phyloP scores from a whole-genome alignment of 352 stramenopile species.

The Phytophthora nicotianae region DNA sequence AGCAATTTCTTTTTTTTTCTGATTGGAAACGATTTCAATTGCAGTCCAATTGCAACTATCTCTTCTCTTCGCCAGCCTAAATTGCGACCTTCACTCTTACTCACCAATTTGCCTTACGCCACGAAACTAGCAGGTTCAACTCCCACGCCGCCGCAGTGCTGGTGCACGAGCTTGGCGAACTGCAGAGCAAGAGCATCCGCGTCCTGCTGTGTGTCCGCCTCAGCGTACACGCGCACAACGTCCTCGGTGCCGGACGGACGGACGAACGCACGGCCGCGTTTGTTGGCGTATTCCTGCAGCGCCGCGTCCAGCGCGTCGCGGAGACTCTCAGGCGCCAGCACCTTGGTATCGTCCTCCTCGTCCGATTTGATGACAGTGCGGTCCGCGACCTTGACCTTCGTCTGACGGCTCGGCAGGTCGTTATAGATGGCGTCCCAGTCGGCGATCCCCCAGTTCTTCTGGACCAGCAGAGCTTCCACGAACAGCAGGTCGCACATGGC shows the following conservation, averaged over 20 bases:
- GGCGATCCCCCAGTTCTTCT: conserved; percentile 88
- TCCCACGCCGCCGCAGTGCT: conserved; percentile 77
- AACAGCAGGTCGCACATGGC: conserved; percentile 97
- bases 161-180: conserved; percentile 81
- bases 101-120: conserved; percentile 42
- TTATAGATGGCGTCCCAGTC: conserved; percentile 95
- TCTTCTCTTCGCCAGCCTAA: neutral
- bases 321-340: conserved; percentile 65
- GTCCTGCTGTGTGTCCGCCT: conserved; percentile 90
- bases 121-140: conserved; percentile 69
- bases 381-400: conserved; percentile 86
- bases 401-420: conserved; percentile 93
- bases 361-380: conserved; percentile 64
- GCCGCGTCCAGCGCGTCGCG: conserved; percentile 54
- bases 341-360: conserved; percentile 70
- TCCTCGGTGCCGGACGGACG: conserved; percentile 98
- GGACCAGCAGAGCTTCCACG: conserved; percentile 94
- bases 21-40: conserved; percentile 19
- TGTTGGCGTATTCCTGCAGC: conserved; percentile 65
- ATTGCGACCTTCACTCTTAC: conserved; percentile 19
- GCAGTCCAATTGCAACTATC: conserved; percentile 4
- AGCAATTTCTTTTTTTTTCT: conserved; percentile 9
- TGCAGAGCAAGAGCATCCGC: conserved; percentile 91
- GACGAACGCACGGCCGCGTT: conserved; percentile 91
- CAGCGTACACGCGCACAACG: conserved; percentile 98